phyloP scores from a whole-genome alignment of 495 filamentous ascomycete genomes.

The Rostrohypoxylon terebratum region DNA sequence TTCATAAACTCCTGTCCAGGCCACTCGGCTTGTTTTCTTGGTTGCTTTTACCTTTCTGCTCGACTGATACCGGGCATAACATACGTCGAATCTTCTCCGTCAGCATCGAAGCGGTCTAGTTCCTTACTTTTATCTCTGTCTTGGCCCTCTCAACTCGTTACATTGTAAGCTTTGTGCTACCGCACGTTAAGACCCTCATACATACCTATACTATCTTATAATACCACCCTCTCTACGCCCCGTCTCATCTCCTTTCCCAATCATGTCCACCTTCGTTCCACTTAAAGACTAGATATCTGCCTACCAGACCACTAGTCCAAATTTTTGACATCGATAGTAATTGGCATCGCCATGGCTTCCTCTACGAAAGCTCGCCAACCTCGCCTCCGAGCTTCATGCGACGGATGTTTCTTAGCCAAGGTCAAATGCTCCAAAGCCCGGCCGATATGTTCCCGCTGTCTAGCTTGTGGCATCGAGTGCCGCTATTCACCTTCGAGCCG shows the following conservation, averaged over 20 bases:
- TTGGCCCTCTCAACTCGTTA: conserved; percentile 17
- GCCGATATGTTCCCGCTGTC: conserved; percentile 62
- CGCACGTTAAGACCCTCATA: conserved; percentile 33
- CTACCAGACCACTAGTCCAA: conserved; percentile 2
- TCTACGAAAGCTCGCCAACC: conserved; percentile 53
- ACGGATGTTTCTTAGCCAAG: conserved; percentile 67
- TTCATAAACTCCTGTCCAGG: conserved; percentile 38
- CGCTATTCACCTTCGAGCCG: conserved; percentile 64
- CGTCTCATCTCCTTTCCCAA: conserved; percentile 35
- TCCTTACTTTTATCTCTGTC: conserved; percentile 32
- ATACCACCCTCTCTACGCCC: conserved; percentile 41
- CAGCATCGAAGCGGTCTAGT: conserved; percentile 36
- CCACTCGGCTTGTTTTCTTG: conserved; percentile 21
- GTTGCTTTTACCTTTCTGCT: conserved; percentile 41
- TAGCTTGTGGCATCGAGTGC: conserved; percentile 60
- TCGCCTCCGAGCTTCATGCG: conserved; percentile 64
- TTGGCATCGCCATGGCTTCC: conserved; percentile 48
- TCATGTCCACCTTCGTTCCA: conserved; percentile 36
- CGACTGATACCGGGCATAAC: conserved; percentile 35
- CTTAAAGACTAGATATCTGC: conserved; percentile 11
- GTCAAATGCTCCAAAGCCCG: conserved; percentile 66
- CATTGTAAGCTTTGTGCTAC: conserved; percentile 43
- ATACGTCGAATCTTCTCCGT: conserved; percentile 34
- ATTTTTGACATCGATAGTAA: conserved; percentile 21
- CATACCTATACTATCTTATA: conserved; percentile 41